Conservation (phyloP, 2,329 filamentous ascomycete species). For the Claviceps sp. region DNA sequence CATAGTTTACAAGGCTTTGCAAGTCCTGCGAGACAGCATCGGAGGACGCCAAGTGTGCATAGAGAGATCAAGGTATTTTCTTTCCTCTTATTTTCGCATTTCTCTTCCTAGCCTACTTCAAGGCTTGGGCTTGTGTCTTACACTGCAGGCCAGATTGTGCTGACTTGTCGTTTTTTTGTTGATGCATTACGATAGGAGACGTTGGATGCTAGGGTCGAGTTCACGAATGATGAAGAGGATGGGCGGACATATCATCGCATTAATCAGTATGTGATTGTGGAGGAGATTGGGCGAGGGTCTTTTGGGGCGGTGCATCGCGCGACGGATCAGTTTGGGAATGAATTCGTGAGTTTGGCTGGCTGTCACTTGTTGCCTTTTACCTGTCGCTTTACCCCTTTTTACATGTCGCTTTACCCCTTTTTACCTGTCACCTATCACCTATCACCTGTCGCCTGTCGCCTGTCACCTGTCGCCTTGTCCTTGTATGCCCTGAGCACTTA, state of each 20-base stretch:
- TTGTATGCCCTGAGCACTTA: no score
- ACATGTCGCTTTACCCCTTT: no score
- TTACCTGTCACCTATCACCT: no score
- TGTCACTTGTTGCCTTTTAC: no score
- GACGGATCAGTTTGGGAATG: conserved; percentile 75
- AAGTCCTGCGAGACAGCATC: conserved; percentile 45
- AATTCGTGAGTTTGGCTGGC: conserved; percentile 58
- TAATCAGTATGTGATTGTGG: conserved; percentile 88
- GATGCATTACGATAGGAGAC: conserved; percentile 52
- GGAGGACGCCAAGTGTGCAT: conserved; percentile 42
- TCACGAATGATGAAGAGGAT: conserved; percentile 72
- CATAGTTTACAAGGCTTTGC: conserved; percentile 26
- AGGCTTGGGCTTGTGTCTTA: no score
- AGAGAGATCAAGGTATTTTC: conserved; percentile 40
- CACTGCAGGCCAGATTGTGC: no score
- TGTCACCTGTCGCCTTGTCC: no score
- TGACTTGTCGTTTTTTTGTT: conserved; percentile 2
- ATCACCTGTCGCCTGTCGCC: no score
- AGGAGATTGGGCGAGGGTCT: conserved; percentile 93
- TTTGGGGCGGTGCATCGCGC: conserved; percentile 90
- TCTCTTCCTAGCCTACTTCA: no score
- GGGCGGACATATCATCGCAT: conserved; percentile 72
- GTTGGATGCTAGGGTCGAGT: conserved; percentile 76
- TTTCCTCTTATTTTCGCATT: neutral
- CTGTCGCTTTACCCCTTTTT: no score